phyloP scores from a whole-genome alignment of 495 filamentous ascomycete species.

The Hyaloscypha finlandica region DNA sequence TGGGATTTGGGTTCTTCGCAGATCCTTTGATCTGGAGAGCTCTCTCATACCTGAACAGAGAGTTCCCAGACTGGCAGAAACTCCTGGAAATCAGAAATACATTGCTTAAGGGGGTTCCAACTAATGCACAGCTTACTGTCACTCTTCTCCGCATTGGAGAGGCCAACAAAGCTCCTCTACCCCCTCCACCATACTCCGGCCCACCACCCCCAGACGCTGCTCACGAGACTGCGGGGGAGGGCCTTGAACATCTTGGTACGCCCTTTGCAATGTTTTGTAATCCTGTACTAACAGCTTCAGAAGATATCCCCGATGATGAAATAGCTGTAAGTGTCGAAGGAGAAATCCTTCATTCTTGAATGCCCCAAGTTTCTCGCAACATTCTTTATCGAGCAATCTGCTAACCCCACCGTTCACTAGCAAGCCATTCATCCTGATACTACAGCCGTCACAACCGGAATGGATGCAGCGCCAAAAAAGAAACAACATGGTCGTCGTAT shows the following conservation, averaged over 20 bases:
- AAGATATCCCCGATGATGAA: conserved; percentile 44
- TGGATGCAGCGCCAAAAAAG: conserved; percentile 16
- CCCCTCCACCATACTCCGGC: conserved; percentile 68
- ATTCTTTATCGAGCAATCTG: too few species aligned
- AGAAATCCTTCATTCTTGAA: too few species aligned
- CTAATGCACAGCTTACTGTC: conserved; percentile 83
- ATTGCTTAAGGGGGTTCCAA: conserved; percentile 80
- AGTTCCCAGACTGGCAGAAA: conserved; percentile 75
- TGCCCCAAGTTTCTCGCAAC: too few species aligned
- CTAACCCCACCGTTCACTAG: too few species aligned
- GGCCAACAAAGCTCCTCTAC: conserved; percentile 77
- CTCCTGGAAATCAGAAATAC: conserved; percentile 59
- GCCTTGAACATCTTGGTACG: conserved; percentile 38
- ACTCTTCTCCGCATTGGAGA: conserved; percentile 87
- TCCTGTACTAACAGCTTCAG: conserved; percentile 19
- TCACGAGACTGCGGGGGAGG: conserved; percentile 49
- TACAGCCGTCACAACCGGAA: conserved; percentile 9
- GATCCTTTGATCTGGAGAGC: conserved; percentile 68
- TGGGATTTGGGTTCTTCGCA: conserved; percentile 78
- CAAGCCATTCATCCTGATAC: conserved; percentile 46
- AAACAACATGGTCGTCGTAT: conserved; percentile 24
- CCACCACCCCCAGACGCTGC: conserved; percentile 52
- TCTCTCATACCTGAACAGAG: conserved; percentile 61
- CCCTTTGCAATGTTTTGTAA: neutral
- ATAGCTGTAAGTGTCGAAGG: conserved; percentile 27